phyloP scores from a whole-genome alignment of 2,329 filamentous ascomycete genomes.

The Hortaea sp. region DNA sequence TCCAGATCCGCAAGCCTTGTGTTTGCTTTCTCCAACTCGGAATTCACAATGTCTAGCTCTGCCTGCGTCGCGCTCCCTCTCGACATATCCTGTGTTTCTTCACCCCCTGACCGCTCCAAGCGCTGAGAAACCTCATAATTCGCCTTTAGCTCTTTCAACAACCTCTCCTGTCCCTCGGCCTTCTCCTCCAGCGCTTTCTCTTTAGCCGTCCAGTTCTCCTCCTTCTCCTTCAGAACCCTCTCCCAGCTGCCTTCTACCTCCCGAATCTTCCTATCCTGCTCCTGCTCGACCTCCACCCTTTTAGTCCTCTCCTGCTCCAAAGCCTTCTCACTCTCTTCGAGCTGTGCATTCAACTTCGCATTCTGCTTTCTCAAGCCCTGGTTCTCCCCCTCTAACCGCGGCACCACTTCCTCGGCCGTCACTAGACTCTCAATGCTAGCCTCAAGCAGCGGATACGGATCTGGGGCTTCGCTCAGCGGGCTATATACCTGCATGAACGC shows the following conservation, averaged over 20 bases:
- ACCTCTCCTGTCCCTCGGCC: conserved; percentile 81
- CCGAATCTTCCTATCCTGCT: conserved; percentile 69
- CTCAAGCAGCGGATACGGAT: conserved; percentile 92
- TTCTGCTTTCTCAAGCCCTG: conserved; percentile 74
- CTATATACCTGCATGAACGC: conserved; percentile 91
- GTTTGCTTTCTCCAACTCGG: conserved; percentile 84
- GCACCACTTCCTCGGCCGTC: conserved; percentile 81
- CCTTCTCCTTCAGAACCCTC: conserved; percentile 83
- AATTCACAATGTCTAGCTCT: conserved; percentile 85
- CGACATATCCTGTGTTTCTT: conserved; percentile 44
- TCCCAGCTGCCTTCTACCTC: conserved; percentile 86
- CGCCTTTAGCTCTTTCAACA: conserved; percentile 90
- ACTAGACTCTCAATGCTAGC: conserved; percentile 92
- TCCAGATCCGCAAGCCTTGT: conserved; percentile 81
- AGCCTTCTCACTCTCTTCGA: conserved; percentile 72
- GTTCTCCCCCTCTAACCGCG: conserved; percentile 82
- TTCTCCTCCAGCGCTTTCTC: conserved; percentile 88
- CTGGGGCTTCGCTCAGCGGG: conserved; percentile 85
- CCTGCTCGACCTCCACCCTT: conserved; percentile 65
- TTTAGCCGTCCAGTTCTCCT: conserved; percentile 91
- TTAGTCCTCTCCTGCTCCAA: conserved; percentile 68
- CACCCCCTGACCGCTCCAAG: conserved; percentile 57
- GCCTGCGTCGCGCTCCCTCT: conserved; percentile 66
- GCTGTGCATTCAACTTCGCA: conserved; percentile 61
- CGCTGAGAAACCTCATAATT: conserved; percentile 94